phyloP scores from a whole-genome alignment of 148 eudicot species.

The Chenopodium quinoa region DNA sequence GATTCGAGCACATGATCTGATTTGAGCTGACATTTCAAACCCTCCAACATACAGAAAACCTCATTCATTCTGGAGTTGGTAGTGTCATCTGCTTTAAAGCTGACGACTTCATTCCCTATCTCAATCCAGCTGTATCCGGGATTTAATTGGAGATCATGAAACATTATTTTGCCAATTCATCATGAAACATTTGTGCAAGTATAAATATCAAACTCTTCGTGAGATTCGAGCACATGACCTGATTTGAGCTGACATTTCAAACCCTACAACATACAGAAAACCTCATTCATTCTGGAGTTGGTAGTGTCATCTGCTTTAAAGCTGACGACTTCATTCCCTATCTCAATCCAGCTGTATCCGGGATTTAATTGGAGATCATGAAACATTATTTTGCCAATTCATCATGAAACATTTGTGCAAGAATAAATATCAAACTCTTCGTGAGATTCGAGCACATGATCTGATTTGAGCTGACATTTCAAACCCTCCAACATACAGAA shows the following conservation, averaged over 20 bases:
- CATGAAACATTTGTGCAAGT: neutral
- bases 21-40: conserved; percentile 36
- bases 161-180: too few species aligned
- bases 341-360: conserved; percentile 48
- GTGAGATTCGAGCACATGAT: conserved; percentile 6
- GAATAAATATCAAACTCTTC: conserved; percentile 15
- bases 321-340: conserved; percentile 29
- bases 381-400: neutral
- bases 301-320: conserved; percentile 38
- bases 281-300: conserved; percentile 29
- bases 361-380: conserved; percentile 38
- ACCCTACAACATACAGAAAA: conserved; percentile 29
- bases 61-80: conserved; percentile 29
- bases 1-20: conserved; percentile 9
- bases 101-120: conserved; percentile 31
- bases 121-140: conserved; percentile 51
- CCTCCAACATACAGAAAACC: conserved; percentile 30
- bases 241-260: conserved; percentile 35
- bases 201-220: conserved; percentile 17
- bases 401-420: conserved; percentile 7
- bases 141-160: conserved; percentile 35
- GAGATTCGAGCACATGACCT: conserved; percentile 5
- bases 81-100: conserved; percentile 37
- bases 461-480: conserved; percentile 31
- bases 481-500: conserved; percentile 31